Conservation (phyloP, 225 moss, liverwort and hornwort genomes). For the Thuidium tamariscinum region DNA sequence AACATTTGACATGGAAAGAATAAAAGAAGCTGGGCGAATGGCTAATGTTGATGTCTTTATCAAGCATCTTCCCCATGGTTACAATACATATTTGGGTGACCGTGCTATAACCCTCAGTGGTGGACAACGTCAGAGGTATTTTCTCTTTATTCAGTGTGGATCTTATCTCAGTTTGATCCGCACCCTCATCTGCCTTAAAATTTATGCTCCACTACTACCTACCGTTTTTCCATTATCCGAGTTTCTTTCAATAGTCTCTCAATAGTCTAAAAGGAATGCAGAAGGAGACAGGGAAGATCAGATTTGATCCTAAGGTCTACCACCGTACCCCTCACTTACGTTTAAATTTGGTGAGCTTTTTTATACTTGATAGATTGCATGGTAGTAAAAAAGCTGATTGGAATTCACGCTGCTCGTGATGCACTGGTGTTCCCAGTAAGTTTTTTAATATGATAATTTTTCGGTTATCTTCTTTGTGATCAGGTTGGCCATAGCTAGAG, state of each 20-base stretch:
- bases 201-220: not conserved
- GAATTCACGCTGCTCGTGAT: not conserved
- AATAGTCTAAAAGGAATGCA: not conserved
- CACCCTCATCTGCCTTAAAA: not conserved
- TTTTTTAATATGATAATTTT: not conserved
- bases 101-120: slow-evolving; percentile 89
- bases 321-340: not conserved
- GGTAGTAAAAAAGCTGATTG: not conserved
- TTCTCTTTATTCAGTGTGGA: not conserved
- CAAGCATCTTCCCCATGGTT: slow-evolving; percentile 64
- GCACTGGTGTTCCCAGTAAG: not conserved
- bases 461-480: not conserved
- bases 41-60: slow-evolving; percentile 92
- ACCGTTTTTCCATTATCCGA: not conserved
- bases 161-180: not conserved
- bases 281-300: not conserved
- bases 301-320: not conserved
- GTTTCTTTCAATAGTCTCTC: not conserved
- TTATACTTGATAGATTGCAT: not conserved
- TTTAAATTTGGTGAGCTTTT: not conserved
- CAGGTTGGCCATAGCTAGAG: slow-evolving; percentile 96
- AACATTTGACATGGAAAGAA: slow-evolving; percentile 46
- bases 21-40: slow-evolving; percentile 62
- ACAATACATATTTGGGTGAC: slow-evolving; percentile 76
- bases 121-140: slow-evolving; percentile 88